phyloP scores from a whole-genome alignment of 2,329 filamentous ascomycete genomes.

The Claviceps sp. region DNA sequence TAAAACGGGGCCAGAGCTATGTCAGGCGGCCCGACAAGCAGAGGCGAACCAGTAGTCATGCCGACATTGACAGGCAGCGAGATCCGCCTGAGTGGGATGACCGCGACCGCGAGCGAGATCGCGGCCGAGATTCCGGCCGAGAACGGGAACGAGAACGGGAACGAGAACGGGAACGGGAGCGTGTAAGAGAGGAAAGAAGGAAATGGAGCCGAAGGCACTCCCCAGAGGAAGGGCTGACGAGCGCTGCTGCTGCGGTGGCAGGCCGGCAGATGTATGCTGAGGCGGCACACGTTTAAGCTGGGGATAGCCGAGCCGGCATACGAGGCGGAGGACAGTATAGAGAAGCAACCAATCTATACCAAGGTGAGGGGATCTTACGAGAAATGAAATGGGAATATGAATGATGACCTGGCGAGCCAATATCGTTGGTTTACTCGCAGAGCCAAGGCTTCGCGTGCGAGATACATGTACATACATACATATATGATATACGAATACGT shows the following conservation, averaged over 20 bases:
- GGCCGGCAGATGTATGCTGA: conserved; percentile 20
- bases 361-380: too few relatives aligned
- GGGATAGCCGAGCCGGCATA: not conserved
- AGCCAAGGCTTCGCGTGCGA: too few relatives aligned
- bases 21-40: conserved; percentile 26
- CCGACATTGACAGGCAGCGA: conserved; percentile 31
- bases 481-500: too few relatives aligned
- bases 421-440: too few relatives aligned
- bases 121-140: conserved; percentile 18
- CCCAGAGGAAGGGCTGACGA: conserved; percentile 17
- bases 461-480: too few relatives aligned
- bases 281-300: conserved; percentile 16
- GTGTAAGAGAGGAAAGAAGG: conserved; percentile 20
- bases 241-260: conserved; percentile 19
- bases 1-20: conserved; percentile 21
- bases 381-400: not conserved
- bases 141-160: conserved; percentile 23
- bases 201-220: conserved; percentile 22
- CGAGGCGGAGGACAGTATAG: too few relatives aligned
- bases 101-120: conserved; percentile 3
- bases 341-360: too few relatives aligned
- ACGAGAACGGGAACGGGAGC: conserved; percentile 17
- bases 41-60: conserved; percentile 35
- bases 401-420: not conserved
- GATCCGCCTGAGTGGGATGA: conserved; percentile 22